These are phyloP conservation scores for Tuber melanosporum DNA, from an alignment of 495 filamentous ascomycete genomes.

Conservation along the genomic window DNA sequence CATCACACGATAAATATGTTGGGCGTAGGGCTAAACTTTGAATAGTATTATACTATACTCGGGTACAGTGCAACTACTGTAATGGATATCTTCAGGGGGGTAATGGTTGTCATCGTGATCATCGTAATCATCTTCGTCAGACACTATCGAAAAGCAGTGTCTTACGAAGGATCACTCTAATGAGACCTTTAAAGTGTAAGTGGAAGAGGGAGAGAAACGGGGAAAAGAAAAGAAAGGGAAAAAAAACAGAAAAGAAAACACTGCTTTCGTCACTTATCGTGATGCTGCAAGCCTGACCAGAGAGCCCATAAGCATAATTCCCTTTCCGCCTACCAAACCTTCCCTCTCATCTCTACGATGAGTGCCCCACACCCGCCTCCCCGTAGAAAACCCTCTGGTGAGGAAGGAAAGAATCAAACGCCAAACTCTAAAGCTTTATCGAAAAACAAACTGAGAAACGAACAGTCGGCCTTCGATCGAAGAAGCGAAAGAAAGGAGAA, in stretches of 20 bases:
- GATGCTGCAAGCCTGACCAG: background rate
- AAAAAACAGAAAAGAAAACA: background rate
- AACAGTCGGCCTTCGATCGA: background rate
- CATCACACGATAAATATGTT: background rate
- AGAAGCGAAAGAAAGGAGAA: background rate
- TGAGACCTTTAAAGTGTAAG: background rate
- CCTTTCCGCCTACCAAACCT: background rate
- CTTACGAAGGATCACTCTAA: background rate
- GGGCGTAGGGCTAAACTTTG: background rate
- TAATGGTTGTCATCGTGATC: background rate
- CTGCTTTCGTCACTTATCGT: background rate
- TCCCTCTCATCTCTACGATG: background rate
- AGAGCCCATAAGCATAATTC: background rate
- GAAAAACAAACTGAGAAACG: background rate
- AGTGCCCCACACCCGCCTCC: background rate
- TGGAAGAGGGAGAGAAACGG: background rate
- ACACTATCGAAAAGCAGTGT: background rate
- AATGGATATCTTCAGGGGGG: background rate
- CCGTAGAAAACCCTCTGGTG: background rate
- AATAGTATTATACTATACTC: background rate
- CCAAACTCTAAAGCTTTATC: constrained; percentile 1
- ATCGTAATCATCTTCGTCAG: background rate
- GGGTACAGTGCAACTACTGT: background rate
- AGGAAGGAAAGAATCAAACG: background rate
- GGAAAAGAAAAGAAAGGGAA: background rate